Base-by-base conservation (phyloP, 352 stramenopile species). In the Plasmopara viticola region DNA sequence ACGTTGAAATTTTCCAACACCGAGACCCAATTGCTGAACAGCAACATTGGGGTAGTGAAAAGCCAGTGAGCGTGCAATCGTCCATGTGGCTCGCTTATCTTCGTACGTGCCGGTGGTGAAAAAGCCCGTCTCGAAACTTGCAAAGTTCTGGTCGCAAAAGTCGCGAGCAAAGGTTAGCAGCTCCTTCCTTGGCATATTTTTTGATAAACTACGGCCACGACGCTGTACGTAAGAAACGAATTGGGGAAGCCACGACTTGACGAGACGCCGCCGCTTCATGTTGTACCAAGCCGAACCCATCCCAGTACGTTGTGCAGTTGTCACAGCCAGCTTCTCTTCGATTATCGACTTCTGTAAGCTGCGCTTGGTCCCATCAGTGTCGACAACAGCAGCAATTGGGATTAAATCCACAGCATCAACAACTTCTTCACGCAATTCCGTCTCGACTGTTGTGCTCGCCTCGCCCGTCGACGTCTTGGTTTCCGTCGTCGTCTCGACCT, bases 11-110 rank as follows among this genome's bases (percentile, higher is more conserved):
- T 66, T 66, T 18, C 57, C 62, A 37, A 70, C 51, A 30, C 62
- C 62, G 18, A 65, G 62, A 30, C 56, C 62, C 25, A 70, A 34
- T 34, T 70, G 52, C 29, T 70, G 62, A 42, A 70, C 62, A 50
- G 62, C 62, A 44, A 70, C 62, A n/a, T 51, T 53, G 34, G 62
- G 62, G 42, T 70, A 70, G 20, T 70, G 62, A 37, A 70, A 65
- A 9, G 62, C 62, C 18, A 70, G 45, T 1, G 56, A 62, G 9
- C 57, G 56, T 8, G 53, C 62, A 49, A 66, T 70, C 8, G 49
- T 70, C 62, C 62, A 70, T 8, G 52, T 62, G 10, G 57, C 52
- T 35, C 53, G 51, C 56, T 70, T 65, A 44, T 70, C 62, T 60
- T 70, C 62, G 33, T 65, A 66, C 18, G 62, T 66, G 30, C 62